Evolutionary conservation across 179 eudicot genomes (phyloP).

Genomic region (Drosera spatulata): DNA sequence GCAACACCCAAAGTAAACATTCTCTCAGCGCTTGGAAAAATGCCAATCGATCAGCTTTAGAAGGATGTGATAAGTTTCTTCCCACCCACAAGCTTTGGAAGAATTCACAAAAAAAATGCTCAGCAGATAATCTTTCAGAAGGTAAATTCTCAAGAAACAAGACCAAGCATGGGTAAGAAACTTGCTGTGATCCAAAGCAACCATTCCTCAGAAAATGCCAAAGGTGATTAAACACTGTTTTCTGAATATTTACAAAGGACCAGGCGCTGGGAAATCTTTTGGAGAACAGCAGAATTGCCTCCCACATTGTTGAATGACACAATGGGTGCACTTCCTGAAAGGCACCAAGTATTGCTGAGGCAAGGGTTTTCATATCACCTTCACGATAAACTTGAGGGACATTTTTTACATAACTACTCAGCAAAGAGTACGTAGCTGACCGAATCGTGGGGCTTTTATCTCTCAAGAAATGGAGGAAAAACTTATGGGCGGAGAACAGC

Average conservation of each 20-base stretch:
- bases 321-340: conserved; percentile 80
- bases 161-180: conserved; percentile 86
- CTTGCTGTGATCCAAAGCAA: conserved; percentile 92
- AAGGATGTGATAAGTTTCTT: conserved; percentile 44
- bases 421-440: conserved; percentile 71
- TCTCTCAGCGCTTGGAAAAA: conserved; percentile 70
- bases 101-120: conserved; percentile 63
- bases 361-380: conserved; percentile 58
- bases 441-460: conserved; percentile 61
- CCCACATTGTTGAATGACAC: conserved; percentile 95
- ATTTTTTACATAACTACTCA: conserved; percentile 67
- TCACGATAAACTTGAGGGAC: conserved; percentile 57
- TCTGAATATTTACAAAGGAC: conserved; percentile 63
- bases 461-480: conserved; percentile 63
- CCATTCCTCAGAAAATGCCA: conserved; percentile 81
- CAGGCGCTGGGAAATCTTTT: conserved; percentile 65
- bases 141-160: conserved; percentile 64
- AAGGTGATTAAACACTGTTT: conserved; percentile 43
- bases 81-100: conserved; percentile 83
- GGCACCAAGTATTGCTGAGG: conserved; percentile 67
- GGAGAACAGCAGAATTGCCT: conserved; percentile 51
- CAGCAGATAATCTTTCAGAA: conserved; percentile 31
- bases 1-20: conserved; percentile 62
- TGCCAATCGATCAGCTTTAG: conserved; percentile 43
- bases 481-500: conserved; percentile 53